phyloP scores from a whole-genome alignment of 495 filamentous ascomycete species.

The Penicillium cataractarum region DNA sequence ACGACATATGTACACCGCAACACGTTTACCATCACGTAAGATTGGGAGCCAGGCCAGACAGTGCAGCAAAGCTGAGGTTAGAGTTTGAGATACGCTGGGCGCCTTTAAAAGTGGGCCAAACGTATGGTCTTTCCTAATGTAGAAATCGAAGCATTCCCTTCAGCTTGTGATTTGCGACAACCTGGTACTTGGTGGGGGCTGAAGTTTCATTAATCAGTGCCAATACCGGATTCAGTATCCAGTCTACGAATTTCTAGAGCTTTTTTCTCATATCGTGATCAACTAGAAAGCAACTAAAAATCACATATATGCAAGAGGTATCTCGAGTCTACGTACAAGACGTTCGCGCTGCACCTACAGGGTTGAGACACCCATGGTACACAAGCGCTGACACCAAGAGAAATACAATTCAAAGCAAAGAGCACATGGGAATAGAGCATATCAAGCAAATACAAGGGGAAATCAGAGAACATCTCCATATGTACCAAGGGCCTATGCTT shows the following conservation, averaged over 20 bases:
- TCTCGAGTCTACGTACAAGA: slow-evolving; percentile 17
- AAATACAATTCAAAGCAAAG: slow-evolving; percentile 1
- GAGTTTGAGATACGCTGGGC: too few species aligned
- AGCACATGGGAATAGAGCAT: slow-evolving; percentile 10
- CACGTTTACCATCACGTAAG: background rate
- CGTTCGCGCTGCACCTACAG: slow-evolving; percentile 1
- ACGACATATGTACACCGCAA: background rate
- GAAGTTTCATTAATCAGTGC: too few species aligned
- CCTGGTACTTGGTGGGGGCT: too few species aligned
- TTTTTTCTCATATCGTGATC: background rate
- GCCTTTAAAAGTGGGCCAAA: too few species aligned
- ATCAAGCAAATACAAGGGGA: slow-evolving; percentile 18
- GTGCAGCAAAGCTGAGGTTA: background rate
- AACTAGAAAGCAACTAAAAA: background rate
- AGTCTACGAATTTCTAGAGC: background rate
- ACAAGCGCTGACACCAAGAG: slow-evolving; percentile 13
- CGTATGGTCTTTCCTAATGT: too few species aligned
- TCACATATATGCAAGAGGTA: slow-evolving; percentile 18
- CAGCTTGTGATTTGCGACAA: too few species aligned
- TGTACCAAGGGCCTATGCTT: slow-evolving; percentile 23
- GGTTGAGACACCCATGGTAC: background rate
- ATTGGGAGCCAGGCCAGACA: background rate
- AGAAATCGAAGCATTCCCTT: too few species aligned
- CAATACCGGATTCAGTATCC: background rate
- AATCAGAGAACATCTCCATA: slow-evolving; percentile 26